Conservation (phyloP, 2,329 filamentous ascomycete species). For the Cadophora sp. region DNA sequence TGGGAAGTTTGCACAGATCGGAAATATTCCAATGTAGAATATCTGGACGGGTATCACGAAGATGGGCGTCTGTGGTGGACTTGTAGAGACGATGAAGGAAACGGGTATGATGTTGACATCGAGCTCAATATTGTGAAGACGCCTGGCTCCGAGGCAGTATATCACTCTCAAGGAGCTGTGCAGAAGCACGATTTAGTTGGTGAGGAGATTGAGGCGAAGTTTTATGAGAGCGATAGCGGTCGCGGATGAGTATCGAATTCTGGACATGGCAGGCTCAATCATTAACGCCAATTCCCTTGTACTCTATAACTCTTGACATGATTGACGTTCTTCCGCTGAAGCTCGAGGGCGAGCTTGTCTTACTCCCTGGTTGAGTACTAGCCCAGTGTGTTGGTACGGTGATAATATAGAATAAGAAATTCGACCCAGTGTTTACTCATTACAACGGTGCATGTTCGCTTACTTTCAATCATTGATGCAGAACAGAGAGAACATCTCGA, state of each 20-base stretch:
- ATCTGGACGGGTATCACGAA: not conserved
- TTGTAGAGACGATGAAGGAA: not conserved
- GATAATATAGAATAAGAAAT: too few relatives aligned
- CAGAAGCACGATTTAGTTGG: not conserved
- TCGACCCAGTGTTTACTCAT: too few relatives aligned
- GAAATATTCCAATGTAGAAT: not conserved
- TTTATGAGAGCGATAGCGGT: not conserved
- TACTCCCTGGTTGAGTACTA: too few relatives aligned
- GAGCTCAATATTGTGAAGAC: not conserved
- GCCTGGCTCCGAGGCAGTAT: not conserved
- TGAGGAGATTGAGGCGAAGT: not conserved
- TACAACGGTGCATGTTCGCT: too few relatives aligned
- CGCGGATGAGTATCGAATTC: not conserved
- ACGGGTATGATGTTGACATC: not conserved
- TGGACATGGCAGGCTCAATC: not conserved
- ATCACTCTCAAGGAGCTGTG: not conserved
- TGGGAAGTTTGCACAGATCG: not conserved
- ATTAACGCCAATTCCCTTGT: too few relatives aligned
- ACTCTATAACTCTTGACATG: too few relatives aligned
- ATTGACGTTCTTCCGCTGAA: too few relatives aligned
- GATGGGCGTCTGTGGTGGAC: not conserved
- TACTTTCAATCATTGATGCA: too few relatives aligned
- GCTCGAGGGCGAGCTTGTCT: too few relatives aligned
- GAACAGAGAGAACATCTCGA: too few relatives aligned
- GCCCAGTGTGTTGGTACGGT: too few relatives aligned